Evolutionary conservation across 768 basidiomycete genomes (phyloP).

Genomic region (Lentinula guzmanii): DNA sequence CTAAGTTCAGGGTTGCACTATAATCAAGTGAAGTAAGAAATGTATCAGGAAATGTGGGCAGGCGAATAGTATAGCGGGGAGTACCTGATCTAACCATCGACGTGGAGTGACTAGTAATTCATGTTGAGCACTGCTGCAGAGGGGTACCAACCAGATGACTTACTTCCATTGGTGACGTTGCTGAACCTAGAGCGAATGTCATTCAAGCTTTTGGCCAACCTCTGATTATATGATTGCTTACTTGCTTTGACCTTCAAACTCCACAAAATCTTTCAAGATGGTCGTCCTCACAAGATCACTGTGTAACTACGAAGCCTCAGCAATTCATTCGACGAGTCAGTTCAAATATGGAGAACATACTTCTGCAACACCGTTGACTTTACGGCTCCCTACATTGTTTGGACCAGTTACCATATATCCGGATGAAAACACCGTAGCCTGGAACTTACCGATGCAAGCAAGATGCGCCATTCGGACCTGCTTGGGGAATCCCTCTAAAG

Average conservation of each 20-base stretch:
- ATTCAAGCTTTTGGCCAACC: background rate
- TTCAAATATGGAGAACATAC: slow-evolving; percentile 21
- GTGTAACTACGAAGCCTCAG: slow-evolving; percentile 51
- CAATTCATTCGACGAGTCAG: background rate
- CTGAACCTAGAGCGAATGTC: slow-evolving; percentile 44
- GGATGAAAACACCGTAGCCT: background rate
- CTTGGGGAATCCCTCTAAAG: slow-evolving; percentile 75
- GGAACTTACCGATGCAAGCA: slow-evolving; percentile 66
- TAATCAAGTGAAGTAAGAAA: slow-evolving; percentile 22
- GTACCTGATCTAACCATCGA: slow-evolving; percentile 81
- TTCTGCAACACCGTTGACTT: slow-evolving; percentile 96
- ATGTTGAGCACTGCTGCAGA: background rate
- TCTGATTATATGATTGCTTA: slow-evolving; percentile 23
- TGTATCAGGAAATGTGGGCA: background rate
- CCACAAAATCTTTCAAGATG: slow-evolving; percentile 89
- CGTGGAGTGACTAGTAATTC: slow-evolving; percentile 69
- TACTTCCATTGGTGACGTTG: slow-evolving; percentile 92
- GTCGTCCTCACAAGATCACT: slow-evolving; percentile 81
- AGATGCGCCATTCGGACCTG: slow-evolving; percentile 89
- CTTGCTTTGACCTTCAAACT: slow-evolving; percentile 85
- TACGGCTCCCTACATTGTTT: slow-evolving; percentile 53
- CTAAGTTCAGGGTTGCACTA: slow-evolving; percentile 89
- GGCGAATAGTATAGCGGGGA: background rate
- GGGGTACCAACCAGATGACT: slow-evolving; percentile 18
- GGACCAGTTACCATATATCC: background rate